These are phyloP conservation scores for Neofusicoccum kwambonambiense DNA, from an alignment of 2,329 filamentous ascomycete species.

Conservation along the genomic window DNA sequence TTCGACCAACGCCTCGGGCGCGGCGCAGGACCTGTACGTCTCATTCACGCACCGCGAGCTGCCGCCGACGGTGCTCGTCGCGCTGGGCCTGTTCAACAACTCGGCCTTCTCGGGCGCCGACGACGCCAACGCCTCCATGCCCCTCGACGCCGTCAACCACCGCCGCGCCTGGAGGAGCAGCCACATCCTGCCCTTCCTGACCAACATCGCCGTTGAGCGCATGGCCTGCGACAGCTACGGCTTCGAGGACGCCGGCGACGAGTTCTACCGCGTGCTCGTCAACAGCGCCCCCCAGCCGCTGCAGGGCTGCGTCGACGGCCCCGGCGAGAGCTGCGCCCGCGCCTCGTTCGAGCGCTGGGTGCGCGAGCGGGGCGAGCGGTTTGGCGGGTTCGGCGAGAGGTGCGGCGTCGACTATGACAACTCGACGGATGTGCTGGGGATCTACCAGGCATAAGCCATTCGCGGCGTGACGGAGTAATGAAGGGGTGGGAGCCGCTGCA, in stretches of 20 bases:
- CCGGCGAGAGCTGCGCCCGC: slow-evolving; percentile 50
- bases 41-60: slow-evolving; percentile 70
- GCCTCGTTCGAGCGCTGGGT: slow-evolving; percentile 46
- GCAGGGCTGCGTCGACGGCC: slow-evolving; percentile 49
- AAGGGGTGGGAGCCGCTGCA: no score
- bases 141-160: slow-evolving; percentile 61
- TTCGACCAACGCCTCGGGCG: slow-evolving; percentile 23
- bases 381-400: slow-evolving; percentile 43
- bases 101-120: slow-evolving; percentile 54
- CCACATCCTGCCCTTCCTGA: slow-evolving; percentile 63
- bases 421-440: slow-evolving; percentile 41
- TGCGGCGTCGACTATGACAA: slow-evolving; percentile 46
- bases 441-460: slow-evolving; percentile 25
- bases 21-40: slow-evolving; percentile 59
- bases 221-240: slow-evolving; percentile 62
- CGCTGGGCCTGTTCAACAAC: slow-evolving; percentile 70
- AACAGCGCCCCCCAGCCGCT: slow-evolving; percentile 53
- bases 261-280: slow-evolving; percentile 53
- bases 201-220: slow-evolving; percentile 65
- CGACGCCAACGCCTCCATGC: slow-evolving; percentile 64
- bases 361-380: slow-evolving; percentile 40
- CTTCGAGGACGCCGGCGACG: slow-evolving; percentile 42
- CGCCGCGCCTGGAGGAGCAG: slow-evolving; percentile 63
- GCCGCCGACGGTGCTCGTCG: slow-evolving; percentile 64
- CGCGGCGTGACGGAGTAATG: not conserved